Percentiles rank a stretch among this genome's conserved stretches.
These are phyloP conservation scores for Phytophthora syringae DNA, from an alignment of 352 stramenopile genomes.

Conservation along the genomic window DNA sequence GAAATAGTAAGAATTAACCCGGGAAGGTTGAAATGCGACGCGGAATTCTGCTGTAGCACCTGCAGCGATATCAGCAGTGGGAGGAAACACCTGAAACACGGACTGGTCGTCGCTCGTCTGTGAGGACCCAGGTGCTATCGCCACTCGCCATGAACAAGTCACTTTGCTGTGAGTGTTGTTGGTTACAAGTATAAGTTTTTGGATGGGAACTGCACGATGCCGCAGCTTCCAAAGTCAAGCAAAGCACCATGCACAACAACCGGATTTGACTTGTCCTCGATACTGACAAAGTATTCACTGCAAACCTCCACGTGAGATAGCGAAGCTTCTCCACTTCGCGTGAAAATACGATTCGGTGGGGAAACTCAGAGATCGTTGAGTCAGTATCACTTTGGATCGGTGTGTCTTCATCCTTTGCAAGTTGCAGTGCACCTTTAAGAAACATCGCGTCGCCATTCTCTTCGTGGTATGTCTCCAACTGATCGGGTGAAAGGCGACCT, in stretches of 20 bases:
- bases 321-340: conserved; percentile 84
- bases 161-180: conserved; percentile 92
- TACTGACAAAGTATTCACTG: conserved; percentile 86
- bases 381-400: conserved; percentile 5
- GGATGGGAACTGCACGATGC: conserved; percentile 58
- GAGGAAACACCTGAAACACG: conserved; percentile 80
- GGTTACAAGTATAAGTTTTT: conserved; percentile 82
- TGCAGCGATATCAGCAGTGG: conserved; percentile 79
- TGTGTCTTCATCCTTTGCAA: conserved; percentile 29
- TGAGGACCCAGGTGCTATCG: conserved; percentile 28
- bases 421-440: conserved; percentile 55
- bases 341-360: conserved; percentile 59
- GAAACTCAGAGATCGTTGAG: conserved; percentile 12
- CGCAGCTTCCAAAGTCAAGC: conserved; percentile 84
- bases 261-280: conserved; percentile 63
- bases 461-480: conserved; percentile 79
- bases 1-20: conserved; percentile 90
- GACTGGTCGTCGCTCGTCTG: conserved; percentile 14
- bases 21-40: conserved; percentile 80
- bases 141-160: conserved; percentile 74
- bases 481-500: conserved; percentile 78
- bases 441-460: conserved; percentile 77
- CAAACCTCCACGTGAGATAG: conserved; percentile 75
- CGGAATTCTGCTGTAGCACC: conserved; percentile 80
- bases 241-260: conserved; percentile 50